Percentiles rank a stretch among this genome's conserved stretches.
phyloP scores from a whole-genome alignment of 306 rosid species.

The Biancaea sappan region DNA sequence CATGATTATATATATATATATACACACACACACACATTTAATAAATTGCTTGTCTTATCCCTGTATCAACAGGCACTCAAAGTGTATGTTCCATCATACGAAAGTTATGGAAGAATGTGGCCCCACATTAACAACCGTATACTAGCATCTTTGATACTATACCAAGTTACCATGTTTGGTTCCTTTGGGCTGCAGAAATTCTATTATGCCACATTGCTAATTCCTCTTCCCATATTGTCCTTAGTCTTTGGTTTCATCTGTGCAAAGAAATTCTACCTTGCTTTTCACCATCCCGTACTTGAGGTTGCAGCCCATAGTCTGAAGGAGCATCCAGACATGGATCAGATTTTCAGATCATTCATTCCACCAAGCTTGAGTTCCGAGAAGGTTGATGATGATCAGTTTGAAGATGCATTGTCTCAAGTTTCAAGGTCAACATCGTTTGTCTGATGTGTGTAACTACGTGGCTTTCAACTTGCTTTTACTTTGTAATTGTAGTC shows the following conservation, averaged over 20 bases:
- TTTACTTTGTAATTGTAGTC: conserved; percentile 24
- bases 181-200: conserved; percentile 68
- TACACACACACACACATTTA: too few species aligned
- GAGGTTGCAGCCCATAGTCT: conserved; percentile 54
- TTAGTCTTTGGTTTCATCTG: conserved; percentile 51
- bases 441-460: conserved; percentile 45
- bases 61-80: conserved; percentile 72
- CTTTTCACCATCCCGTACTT: conserved; percentile 55
- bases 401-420: conserved; percentile 72
- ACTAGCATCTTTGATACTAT: conserved; percentile 70
- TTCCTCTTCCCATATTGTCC: conserved; percentile 73
- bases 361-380: conserved; percentile 77
- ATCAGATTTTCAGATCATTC: conserved; percentile 61
- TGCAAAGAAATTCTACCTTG: conserved; percentile 68
- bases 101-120: conserved; percentile 94
- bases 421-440: conserved; percentile 62
- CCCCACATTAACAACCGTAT: conserved; percentile 78
- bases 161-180: conserved; percentile 86
- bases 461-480: conserved; percentile 12
- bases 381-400: conserved; percentile 69
- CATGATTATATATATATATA: too few species aligned
- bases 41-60: conserved; percentile 21
- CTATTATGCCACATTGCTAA: conserved; percentile 47
- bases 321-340: conserved; percentile 78
- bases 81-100: conserved; percentile 87